Evolutionary conservation across 495 filamentous ascomycete genomes (phyloP).

Genomic region (Penicillium roqueforti): DNA sequence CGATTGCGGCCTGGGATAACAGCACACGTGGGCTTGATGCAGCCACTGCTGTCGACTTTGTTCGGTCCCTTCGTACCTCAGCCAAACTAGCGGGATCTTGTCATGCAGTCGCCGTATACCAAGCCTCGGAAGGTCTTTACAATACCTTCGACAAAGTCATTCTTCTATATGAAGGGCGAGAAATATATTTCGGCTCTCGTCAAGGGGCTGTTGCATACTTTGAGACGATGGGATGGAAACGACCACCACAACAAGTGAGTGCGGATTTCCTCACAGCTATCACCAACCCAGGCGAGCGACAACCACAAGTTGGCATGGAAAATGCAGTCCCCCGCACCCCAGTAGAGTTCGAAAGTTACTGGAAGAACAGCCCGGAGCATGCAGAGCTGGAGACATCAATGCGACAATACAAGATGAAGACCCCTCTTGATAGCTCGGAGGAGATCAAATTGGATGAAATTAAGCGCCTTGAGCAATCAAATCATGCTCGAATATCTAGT

Average conservation of each 20-base stretch:
- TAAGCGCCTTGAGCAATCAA: background rate
- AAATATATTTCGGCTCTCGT: constrained; percentile 65
- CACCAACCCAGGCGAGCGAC: constrained; percentile 62
- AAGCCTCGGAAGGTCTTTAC: constrained; percentile 84
- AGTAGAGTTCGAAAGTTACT: constrained; percentile 63
- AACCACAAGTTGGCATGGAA: constrained; percentile 57
- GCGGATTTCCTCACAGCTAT: constrained; percentile 73
- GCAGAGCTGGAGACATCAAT: constrained; percentile 49
- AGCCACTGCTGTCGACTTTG: constrained; percentile 69
- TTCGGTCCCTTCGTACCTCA: constrained; percentile 66
- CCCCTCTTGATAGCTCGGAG: constrained; percentile 59
- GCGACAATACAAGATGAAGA: constrained; percentile 39
- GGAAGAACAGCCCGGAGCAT: constrained; percentile 52
- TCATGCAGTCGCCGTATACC: constrained; percentile 79
- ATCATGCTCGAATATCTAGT: background rate
- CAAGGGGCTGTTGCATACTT: constrained; percentile 59
- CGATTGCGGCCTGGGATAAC: constrained; percentile 80
- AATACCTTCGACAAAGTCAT: constrained; percentile 57
- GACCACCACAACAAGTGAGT: constrained; percentile 57
- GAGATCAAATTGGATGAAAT: background rate
- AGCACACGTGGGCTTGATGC: constrained; percentile 80
- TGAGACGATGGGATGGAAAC: constrained; percentile 53
- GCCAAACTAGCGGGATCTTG: constrained; percentile 69
- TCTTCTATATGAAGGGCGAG: constrained; percentile 59
- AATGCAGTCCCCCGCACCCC: constrained; percentile 63